These are phyloP conservation scores for Dendrocalamus sinicus DNA, from an alignment of 176 grass and related monocot genomes.

Conservation along the genomic window DNA sequence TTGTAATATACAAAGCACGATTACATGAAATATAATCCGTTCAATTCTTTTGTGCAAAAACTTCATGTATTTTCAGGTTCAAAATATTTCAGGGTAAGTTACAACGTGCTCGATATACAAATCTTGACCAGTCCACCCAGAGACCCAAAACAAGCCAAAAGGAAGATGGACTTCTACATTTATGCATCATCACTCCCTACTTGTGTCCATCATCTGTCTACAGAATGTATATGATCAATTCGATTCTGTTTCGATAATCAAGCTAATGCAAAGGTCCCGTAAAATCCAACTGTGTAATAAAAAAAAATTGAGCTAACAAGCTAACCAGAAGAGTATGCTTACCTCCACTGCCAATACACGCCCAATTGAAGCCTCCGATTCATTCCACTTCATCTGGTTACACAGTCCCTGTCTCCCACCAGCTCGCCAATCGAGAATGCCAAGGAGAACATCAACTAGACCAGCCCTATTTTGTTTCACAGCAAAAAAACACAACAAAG, in stretches of 20 bases:
- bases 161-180: conserved; percentile 3
- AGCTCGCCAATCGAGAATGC: conserved; percentile 98
- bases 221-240: conserved; percentile 2
- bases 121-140: not conserved
- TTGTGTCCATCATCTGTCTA: conserved; percentile 13
- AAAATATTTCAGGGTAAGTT: conserved; percentile 19
- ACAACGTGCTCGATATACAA: not conserved
- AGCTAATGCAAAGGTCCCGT: conserved; percentile 6
- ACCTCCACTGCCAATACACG: conserved; percentile 98
- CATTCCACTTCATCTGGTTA: conserved; percentile 99
- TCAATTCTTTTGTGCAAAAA: conserved; percentile 28
- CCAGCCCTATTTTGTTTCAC: conserved; percentile 70
- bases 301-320: conserved; percentile 24
- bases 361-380: conserved; percentile 95
- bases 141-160: conserved; percentile 10
- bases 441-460: conserved; percentile 91
- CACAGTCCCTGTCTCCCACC: conserved; percentile 88
- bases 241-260: conserved; percentile 19
- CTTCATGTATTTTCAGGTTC: conserved; percentile 24
- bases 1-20: not conserved
- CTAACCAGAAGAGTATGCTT: conserved; percentile 21
- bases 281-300: conserved; percentile 23
- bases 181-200: not conserved
- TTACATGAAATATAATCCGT: not conserved
- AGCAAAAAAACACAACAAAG: conserved; percentile 41